Evolutionary conservation across 257 asterid genomes (phyloP).

Genomic region (Thymus quinquecostatus): DNA sequence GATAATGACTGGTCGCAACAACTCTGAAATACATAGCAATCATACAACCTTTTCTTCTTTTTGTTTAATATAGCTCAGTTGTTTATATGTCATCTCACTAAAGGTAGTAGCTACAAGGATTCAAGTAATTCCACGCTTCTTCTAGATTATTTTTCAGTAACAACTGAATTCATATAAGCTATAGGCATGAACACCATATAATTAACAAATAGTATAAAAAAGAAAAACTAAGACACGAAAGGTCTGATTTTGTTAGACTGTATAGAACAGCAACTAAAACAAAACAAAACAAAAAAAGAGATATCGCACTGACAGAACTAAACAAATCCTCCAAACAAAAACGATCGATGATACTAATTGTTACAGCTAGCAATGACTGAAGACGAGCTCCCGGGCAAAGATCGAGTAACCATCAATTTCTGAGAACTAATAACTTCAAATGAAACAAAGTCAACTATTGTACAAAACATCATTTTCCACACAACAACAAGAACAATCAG

Average conservation of each 20-base stretch:
- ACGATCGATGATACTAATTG: not conserved
- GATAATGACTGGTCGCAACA: not conserved
- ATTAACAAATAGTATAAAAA: not conserved
- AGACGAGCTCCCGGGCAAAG: not conserved
- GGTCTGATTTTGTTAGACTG: too few species aligned
- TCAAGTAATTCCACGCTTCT: not conserved
- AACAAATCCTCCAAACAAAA: not conserved
- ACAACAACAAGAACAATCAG: not conserved
- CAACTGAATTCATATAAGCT: not conserved
- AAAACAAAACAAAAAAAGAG: too few species aligned
- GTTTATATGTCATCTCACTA: not conserved
- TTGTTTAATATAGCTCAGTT: not conserved
- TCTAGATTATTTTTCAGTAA: not conserved
- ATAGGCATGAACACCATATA: not conserved
- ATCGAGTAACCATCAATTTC: conserved; percentile 14
- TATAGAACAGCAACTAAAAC: too few species aligned
- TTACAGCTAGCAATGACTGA: not conserved
- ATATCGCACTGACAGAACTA: not conserved
- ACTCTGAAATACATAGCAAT: too few species aligned
- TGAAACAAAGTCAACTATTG: not conserved
- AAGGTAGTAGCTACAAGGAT: not conserved
- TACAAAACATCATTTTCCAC: not conserved
- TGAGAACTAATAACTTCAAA: not conserved
- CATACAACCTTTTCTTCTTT: not conserved
- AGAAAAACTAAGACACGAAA: not conserved